Evolutionary conservation across 2,329 filamentous ascomycete species (phyloP).

Genomic region (Fusarium cyanostomum): DNA sequence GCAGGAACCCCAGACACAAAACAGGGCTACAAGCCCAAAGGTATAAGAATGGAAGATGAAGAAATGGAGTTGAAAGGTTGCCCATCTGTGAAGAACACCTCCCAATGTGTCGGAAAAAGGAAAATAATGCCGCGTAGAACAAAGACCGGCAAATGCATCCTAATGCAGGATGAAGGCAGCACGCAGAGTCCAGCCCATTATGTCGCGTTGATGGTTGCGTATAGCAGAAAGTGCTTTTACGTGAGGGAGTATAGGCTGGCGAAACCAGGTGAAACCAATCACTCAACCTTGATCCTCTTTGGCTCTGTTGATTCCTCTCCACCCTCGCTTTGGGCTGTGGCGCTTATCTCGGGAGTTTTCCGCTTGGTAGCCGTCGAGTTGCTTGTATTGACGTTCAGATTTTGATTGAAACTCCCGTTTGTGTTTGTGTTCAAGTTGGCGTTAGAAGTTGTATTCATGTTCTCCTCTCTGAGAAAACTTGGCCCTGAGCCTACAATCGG

Average conservation of each 20-base stretch:
- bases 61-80: constrained; percentile 12
- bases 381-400: constrained; percentile 33
- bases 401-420: constrained; percentile 26
- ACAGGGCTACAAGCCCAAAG: constrained; percentile 11
- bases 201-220: constrained; percentile 18
- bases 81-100: constrained; percentile 16
- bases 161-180: background rate
- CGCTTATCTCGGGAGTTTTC: constrained; percentile 64
- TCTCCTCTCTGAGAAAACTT: constrained; percentile 70
- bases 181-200: constrained; percentile 33
- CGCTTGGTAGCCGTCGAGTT: constrained; percentile 55
- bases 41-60: constrained; percentile 30
- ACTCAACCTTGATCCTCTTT: constrained; percentile 65
- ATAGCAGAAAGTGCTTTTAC: constrained; percentile 21
- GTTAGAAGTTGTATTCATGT: constrained; percentile 32
- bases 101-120: background rate
- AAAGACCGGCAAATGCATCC: background rate
- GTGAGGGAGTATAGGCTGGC: constrained; percentile 1
- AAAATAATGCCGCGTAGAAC: background rate
- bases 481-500: constrained; percentile 72
- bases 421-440: constrained; percentile 18
- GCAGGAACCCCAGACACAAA: constrained; percentile 5
- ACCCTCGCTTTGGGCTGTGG: constrained; percentile 52
- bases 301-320: constrained; percentile 57
- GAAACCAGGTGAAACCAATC: constrained; percentile 1